These are phyloP conservation scores for Metarhizium humberi DNA, from an alignment of 2,329 filamentous ascomycete genomes.

Conservation along the genomic window DNA sequence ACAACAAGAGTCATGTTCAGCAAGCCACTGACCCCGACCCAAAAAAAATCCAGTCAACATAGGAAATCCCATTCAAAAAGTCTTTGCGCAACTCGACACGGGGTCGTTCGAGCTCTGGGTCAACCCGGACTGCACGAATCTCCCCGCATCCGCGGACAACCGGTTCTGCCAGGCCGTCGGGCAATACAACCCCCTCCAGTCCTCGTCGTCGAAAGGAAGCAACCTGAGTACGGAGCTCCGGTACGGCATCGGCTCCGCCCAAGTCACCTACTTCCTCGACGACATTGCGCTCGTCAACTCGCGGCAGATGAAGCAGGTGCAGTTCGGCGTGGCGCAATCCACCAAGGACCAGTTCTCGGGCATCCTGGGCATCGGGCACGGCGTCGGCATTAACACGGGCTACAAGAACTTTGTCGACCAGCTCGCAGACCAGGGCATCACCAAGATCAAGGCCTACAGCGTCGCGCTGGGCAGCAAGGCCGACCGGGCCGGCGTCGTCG, in stretches of 20 bases:
- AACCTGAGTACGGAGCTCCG: conserved; percentile 28
- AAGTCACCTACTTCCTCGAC: conserved; percentile 41
- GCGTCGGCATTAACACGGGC: conserved; percentile 32
- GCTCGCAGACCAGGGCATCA: conserved; percentile 40
- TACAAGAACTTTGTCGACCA: conserved; percentile 46
- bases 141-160: conserved; percentile 28
- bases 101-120: conserved; percentile 54
- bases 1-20: background rate
- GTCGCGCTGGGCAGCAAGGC: conserved; percentile 55
- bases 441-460: conserved; percentile 53
- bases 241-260: conserved; percentile 43
- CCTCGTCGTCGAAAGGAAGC: conserved; percentile 26
- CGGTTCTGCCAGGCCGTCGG: conserved; percentile 37
- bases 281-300: conserved; percentile 31
- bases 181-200: conserved; percentile 31
- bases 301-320: conserved; percentile 33
- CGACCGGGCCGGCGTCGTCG: conserved; percentile 50
- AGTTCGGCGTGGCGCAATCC: conserved; percentile 55
- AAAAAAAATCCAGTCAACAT: conserved; percentile 27
- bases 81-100: conserved; percentile 48
- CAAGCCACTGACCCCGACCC: background rate
- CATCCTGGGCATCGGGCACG: conserved; percentile 70
- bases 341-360: conserved; percentile 39
- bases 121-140: conserved; percentile 47
- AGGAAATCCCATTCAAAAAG: conserved; percentile 42